phyloP scores from a whole-genome alignment of 768 basidiomycete genomes.

The Dictyophora rubrovolvata region DNA sequence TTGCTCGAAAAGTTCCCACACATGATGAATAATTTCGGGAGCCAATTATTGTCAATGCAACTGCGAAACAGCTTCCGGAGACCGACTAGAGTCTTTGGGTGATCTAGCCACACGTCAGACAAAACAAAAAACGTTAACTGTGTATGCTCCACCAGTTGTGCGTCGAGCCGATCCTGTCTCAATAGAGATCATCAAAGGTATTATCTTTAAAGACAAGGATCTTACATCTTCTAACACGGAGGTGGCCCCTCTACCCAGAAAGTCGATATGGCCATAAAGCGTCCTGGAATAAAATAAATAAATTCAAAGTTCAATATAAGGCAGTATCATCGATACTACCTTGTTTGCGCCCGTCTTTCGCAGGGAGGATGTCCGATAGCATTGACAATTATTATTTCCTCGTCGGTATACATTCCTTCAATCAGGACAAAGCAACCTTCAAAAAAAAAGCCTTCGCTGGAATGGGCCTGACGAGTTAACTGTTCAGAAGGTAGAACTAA shows the following conservation, averaged over 20 bases:
- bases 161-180: conserved; percentile 46
- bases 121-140: conserved; percentile 86
- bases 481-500: not conserved
- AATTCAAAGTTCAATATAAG: conserved; percentile 10
- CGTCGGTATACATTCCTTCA: conserved; percentile 94
- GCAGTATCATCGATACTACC: conserved; percentile 37
- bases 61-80: conserved; percentile 83
- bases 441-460: conserved; percentile 91
- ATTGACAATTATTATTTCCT: conserved; percentile 77
- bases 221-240: conserved; percentile 85
- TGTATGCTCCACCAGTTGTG: conserved; percentile 55
- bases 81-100: conserved; percentile 69
- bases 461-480: conserved; percentile 48
- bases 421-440: conserved; percentile 93
- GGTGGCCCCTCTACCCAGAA: conserved; percentile 89
- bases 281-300: conserved; percentile 48
- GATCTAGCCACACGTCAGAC: conserved; percentile 94
- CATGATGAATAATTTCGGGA: conserved; percentile 81
- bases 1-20: conserved; percentile 93
- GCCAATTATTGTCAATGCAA: conserved; percentile 76
- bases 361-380: conserved; percentile 98
- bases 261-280: conserved; percentile 94
- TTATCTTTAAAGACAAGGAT: conserved; percentile 3
- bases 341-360: conserved; percentile 74
- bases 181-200: not conserved